A percentile compares a stretch with the other conserved stretches of the same genome.
phyloP scores from a whole-genome alignment of 805 yeast species.

The Metschnikowia cubensis region DNA sequence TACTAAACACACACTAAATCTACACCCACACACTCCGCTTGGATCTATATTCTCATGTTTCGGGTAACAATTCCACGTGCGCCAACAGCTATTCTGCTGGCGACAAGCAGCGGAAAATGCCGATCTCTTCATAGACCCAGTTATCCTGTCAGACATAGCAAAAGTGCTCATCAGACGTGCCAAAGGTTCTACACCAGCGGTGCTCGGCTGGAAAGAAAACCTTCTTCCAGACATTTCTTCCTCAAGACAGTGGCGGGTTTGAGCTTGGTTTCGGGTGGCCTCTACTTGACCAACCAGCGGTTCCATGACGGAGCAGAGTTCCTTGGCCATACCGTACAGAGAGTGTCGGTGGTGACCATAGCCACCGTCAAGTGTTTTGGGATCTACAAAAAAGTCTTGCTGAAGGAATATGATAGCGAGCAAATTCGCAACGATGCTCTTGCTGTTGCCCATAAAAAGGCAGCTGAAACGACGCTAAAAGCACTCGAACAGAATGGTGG shows the following conservation, averaged over 20 bases:
- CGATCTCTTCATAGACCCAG: not conserved
- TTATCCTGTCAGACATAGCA: not conserved
- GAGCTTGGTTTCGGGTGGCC: constrained; percentile 16
- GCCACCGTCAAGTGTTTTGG: constrained; percentile 75
- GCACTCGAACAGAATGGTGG: constrained; percentile 91
- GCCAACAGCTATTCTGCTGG: not conserved
- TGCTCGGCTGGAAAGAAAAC: not conserved
- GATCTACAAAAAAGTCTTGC: constrained; percentile 59
- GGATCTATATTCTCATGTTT: not conserved
- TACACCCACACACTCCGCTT: not conserved
- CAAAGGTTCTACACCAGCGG: not conserved
- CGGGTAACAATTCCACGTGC: not conserved
- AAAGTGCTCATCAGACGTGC: not conserved
- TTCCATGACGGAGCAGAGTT: constrained; percentile 34
- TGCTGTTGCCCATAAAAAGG: constrained; percentile 61
- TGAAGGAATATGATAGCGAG: constrained; percentile 35
- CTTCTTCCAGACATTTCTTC: not conserved
- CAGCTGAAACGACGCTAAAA: constrained; percentile 72
- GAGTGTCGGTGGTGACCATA: constrained; percentile 58
- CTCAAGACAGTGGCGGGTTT: not conserved
- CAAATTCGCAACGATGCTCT: constrained; percentile 50
- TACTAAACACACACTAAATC: not conserved
- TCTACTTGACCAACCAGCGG: constrained; percentile 37
- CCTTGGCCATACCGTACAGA: constrained; percentile 33
- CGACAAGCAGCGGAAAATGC: not conserved